These are phyloP conservation scores for Chrysochromulina tobinii DNA, from an alignment of 78 protist genomes.

Conservation along the genomic window DNA sequence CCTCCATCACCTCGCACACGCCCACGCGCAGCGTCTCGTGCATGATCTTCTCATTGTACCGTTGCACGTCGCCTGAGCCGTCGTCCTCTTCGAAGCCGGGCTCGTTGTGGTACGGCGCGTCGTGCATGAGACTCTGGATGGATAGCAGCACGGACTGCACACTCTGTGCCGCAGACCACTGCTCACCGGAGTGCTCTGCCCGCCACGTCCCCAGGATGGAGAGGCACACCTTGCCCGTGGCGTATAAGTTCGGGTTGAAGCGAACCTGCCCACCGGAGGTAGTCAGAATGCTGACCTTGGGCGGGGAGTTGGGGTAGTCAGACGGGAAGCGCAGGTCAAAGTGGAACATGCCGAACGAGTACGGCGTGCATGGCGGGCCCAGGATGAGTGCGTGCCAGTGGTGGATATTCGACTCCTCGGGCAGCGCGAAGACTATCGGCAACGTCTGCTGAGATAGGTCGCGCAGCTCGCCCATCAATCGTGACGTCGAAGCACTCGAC, in stretches of 20 bases:
- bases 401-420: not conserved
- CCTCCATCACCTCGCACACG: conserved; percentile 12
- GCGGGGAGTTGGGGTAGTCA: conserved; percentile 24
- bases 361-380: not conserved
- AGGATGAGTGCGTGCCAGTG: not conserved
- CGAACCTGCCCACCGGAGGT: not conserved
- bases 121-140: conserved; percentile 26
- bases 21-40: conserved; percentile 20
- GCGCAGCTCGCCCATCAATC: not conserved
- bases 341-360: conserved; percentile 1
- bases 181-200: not conserved
- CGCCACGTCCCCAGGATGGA: conserved; percentile 26
- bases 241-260: conserved; percentile 26
- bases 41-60: conserved; percentile 9
- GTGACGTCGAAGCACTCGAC: not conserved
- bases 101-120: conserved; percentile 25
- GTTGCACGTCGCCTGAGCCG: conserved; percentile 4
- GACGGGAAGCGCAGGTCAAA: not conserved
- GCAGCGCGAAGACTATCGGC: not conserved
- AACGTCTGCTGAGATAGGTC: not conserved
- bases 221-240: not conserved
- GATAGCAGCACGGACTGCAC: not conserved
- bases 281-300: not conserved
- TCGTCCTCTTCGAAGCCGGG: conserved; percentile 16
- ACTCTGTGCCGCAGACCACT: conserved; percentile 18